These are phyloP conservation scores for Aspergillus jensenii DNA, from an alignment of 2,329 filamentous ascomycete species.

Conservation along the genomic window DNA sequence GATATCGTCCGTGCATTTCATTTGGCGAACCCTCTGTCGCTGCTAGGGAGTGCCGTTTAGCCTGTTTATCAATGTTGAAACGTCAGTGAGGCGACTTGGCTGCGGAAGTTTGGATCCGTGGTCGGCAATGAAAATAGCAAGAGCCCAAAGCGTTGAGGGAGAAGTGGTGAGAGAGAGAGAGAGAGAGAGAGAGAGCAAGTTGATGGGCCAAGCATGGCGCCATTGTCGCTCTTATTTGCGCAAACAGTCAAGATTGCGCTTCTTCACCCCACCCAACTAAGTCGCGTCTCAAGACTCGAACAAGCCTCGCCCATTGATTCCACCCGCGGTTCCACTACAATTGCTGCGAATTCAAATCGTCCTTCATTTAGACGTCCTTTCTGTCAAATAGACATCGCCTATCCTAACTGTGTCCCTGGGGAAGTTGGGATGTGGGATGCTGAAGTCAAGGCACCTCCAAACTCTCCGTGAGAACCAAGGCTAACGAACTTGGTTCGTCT, in stretches of 20 bases:
- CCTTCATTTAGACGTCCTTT: not conserved
- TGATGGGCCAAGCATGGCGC: conserved; percentile 26
- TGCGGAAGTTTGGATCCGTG: not conserved
- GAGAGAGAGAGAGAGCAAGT: not conserved
- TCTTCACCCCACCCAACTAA: not conserved
- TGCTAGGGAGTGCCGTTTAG: not conserved
- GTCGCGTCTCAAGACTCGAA: not conserved
- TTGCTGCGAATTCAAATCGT: not conserved
- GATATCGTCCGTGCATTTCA: conserved; percentile 5
- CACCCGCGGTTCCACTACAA: not conserved
- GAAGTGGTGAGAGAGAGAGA: not conserved
- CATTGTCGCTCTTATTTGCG: conserved; percentile 16
- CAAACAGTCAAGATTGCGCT: not conserved
- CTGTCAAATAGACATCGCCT: not conserved
- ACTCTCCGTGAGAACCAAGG: not conserved
- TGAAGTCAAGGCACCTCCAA: not conserved
- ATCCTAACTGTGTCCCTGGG: not conserved
- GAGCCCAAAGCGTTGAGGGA: not conserved
- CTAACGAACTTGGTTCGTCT: not conserved
- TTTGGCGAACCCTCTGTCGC: not conserved
- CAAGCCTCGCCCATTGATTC: not conserved
- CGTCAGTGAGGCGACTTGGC: not conserved
- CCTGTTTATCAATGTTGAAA: not conserved
- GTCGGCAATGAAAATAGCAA: not conserved
- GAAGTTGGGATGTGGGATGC: not conserved